phyloP scores from a whole-genome alignment of 2,329 filamentous ascomycete species.

The Lachnellula subtilissima region DNA sequence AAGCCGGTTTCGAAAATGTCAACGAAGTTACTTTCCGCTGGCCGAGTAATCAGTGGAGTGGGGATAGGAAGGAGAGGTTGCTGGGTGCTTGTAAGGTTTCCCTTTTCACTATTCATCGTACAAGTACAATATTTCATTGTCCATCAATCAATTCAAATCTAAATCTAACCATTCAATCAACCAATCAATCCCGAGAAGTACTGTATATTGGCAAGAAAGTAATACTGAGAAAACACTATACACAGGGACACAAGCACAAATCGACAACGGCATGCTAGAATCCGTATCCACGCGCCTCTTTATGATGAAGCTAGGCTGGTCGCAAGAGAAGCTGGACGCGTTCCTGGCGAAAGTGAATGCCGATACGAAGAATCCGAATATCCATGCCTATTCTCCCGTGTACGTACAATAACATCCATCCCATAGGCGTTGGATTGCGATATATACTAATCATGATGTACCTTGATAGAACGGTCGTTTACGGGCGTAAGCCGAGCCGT shows the following conservation, averaged over 20 bases:
- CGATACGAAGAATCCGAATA: conserved; percentile 1
- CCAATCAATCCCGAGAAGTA: too few species aligned
- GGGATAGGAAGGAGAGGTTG: conserved; percentile 45
- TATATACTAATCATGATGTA: too few species aligned
- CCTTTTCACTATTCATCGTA: neutral
- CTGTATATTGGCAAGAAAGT: neutral
- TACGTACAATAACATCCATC: neutral
- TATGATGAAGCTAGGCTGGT: conserved; percentile 3
- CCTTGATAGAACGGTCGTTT: neutral
- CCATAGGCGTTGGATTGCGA: neutral
- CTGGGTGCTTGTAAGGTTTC: conserved; percentile 32
- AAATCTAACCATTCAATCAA: too few species aligned
- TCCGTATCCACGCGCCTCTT: neutral
- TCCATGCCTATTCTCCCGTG: conserved; percentile 1
- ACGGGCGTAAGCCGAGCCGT: neutral
- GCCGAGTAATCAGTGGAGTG: conserved; percentile 48
- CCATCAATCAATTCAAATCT: neutral
- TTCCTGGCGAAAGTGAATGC: neutral
- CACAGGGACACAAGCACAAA: neutral
- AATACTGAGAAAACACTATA: neutral
- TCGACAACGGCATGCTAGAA: neutral
- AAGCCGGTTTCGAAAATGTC: conserved; percentile 49
- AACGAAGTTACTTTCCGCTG: conserved; percentile 43
- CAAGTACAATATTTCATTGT: neutral
- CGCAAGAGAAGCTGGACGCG: neutral